phyloP scores from a whole-genome alignment of 2,329 filamentous ascomycete species.

The Trichoderma koningii region DNA sequence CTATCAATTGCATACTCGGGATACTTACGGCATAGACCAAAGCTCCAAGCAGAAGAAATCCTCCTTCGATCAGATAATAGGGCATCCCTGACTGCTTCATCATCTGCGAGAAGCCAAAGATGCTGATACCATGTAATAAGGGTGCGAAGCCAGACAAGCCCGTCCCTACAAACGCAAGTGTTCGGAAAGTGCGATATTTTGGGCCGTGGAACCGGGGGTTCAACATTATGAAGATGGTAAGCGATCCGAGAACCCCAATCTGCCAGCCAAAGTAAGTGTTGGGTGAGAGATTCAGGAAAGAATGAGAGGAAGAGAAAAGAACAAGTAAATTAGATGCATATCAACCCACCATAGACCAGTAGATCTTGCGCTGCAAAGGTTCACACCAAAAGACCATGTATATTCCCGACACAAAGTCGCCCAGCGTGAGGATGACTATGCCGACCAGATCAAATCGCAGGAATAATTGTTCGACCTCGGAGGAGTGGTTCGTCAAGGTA shows the following conservation, averaged over 20 bases:
- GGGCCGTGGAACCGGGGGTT: constrained; percentile 8
- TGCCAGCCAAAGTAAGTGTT: background rate
- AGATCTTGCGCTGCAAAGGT: constrained; percentile 13
- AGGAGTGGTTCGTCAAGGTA: constrained; percentile 10
- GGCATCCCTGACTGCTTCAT: constrained; percentile 20
- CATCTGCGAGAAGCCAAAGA: constrained; percentile 20
- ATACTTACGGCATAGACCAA: constrained; percentile 14
- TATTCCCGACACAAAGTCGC: constrained; percentile 16
- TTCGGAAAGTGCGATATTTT: constrained; percentile 11
- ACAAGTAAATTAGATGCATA: no score
- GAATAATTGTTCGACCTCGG: constrained; percentile 5
- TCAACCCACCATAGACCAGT: constrained; percentile 20
- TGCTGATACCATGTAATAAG: constrained; percentile 10
- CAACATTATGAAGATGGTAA: constrained; percentile 23
- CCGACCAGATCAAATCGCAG: constrained; percentile 11
- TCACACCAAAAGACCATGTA: constrained; percentile 24
- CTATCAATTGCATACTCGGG: background rate
- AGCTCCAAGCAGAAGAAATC: constrained; percentile 14
- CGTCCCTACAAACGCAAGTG: constrained; percentile 12
- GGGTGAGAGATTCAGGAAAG: background rate
- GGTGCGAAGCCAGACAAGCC: constrained; percentile 19
- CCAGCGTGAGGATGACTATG: constrained; percentile 12
- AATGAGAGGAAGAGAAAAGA: no score
- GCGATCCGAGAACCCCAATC: constrained; percentile 16
- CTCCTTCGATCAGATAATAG: constrained; percentile 14